phyloP scores from a whole-genome alignment of 192 early-diverging fungal species.

The Rhizophagus sp. region DNA sequence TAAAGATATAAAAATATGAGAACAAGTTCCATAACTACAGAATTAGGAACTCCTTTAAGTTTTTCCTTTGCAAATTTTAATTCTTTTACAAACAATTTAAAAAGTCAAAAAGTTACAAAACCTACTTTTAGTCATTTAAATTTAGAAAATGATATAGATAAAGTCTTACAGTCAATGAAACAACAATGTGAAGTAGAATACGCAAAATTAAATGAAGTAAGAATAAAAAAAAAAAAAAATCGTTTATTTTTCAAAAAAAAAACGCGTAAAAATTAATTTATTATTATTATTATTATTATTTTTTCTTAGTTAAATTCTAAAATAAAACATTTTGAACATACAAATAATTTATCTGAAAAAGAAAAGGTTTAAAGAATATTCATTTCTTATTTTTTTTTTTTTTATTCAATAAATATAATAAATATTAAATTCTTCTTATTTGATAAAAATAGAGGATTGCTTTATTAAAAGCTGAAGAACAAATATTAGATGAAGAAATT shows the following conservation, averaged over 20 bases:
- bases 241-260: background rate
- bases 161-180: background rate
- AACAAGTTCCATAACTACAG: background rate
- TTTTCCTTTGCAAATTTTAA: background rate
- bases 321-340: too few species aligned
- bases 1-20: too few species aligned
- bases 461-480: constrained; percentile 14
- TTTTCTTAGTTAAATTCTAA: too few species aligned
- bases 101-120: background rate
- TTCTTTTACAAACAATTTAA: background rate
- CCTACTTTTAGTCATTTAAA: background rate
- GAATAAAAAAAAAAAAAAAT: background rate
- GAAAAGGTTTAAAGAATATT: background rate
- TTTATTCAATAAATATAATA: background rate
- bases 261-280: background rate
- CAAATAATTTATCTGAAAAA: background rate
- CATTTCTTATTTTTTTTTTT: background rate
- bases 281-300: too few species aligned
- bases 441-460: background rate
- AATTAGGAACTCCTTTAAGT: background rate
- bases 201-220: background rate
- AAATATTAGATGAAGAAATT: constrained; percentile 11
- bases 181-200: constrained; percentile 10
- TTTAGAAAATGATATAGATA: background rate
- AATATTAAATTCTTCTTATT: background rate